These are phyloP conservation scores for Lasiodiplodia citricola DNA, from an alignment of 2,329 filamentous ascomycete species.

Conservation along the genomic window DNA sequence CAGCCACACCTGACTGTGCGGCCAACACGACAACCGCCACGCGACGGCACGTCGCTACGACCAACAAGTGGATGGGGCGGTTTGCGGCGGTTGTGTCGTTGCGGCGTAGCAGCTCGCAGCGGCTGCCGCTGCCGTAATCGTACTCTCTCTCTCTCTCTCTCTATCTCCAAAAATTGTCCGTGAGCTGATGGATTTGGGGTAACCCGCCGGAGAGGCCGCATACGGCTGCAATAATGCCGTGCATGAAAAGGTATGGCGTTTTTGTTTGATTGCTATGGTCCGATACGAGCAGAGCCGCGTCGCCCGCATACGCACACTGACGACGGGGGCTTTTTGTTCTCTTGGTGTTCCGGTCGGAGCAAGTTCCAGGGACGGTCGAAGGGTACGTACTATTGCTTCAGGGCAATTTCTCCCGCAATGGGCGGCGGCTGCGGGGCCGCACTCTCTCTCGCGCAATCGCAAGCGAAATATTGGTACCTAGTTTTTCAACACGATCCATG, in stretches of 20 bases:
- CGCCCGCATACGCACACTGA: not conserved
- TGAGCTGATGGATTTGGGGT: not conserved
- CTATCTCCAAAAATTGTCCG: not conserved
- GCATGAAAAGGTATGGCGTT: not conserved
- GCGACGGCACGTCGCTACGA: no score
- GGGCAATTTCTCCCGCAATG: not conserved
- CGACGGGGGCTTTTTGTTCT: not conserved
- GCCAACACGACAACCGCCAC: no score
- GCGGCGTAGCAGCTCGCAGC: no score
- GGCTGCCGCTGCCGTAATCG: no score
- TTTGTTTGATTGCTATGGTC: not conserved
- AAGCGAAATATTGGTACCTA: not conserved
- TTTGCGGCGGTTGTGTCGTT: no score
- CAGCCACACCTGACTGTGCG: no score
- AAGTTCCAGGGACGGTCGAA: not conserved
- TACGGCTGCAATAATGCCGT: not conserved
- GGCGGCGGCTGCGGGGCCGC: no score
- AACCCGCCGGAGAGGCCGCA: not conserved
- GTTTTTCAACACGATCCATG: not conserved
- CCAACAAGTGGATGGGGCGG: no score
- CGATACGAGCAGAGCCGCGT: slow-evolving; percentile 16
- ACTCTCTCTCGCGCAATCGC: not conserved
- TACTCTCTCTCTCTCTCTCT: no score
- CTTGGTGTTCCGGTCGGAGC: not conserved
- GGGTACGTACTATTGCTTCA: not conserved